Evolutionary conservation across 2,329 filamentous ascomycete genomes (phyloP).

Genomic region (Diaporthe amygdali): DNA sequence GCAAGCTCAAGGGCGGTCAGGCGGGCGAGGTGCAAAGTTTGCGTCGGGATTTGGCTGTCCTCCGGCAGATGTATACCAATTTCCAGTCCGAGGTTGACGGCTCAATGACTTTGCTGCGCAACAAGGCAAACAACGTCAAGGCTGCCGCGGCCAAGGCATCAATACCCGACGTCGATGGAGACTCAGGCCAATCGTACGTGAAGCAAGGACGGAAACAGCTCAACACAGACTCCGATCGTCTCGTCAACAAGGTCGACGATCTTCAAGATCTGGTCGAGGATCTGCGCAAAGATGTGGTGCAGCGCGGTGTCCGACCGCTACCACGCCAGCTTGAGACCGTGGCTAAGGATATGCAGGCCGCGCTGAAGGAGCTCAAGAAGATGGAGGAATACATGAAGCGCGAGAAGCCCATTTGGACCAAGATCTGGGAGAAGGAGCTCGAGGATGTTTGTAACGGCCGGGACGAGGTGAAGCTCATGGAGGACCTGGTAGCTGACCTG

Average conservation of each 20-base stretch:
- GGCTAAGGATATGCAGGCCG: slow-evolving; percentile 82
- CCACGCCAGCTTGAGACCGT: slow-evolving; percentile 89
- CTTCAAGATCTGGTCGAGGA: slow-evolving; percentile 98
- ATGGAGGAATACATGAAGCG: slow-evolving; percentile 90
- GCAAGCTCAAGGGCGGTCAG: slow-evolving; percentile 64
- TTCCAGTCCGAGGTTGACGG: slow-evolving; percentile 88
- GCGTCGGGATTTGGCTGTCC: slow-evolving; percentile 85
- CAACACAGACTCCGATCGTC: slow-evolving; percentile 83
- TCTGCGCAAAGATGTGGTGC: slow-evolving; percentile 94
- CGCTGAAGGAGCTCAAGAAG: slow-evolving; percentile 87
- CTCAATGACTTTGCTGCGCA: slow-evolving; percentile 83
- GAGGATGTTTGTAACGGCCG: slow-evolving; percentile 95
- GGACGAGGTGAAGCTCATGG: slow-evolving; percentile 93
- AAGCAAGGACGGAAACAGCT: slow-evolving; percentile 86
- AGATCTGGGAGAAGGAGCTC: slow-evolving; percentile 98
- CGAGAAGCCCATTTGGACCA: slow-evolving; percentile 97
- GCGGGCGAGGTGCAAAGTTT: slow-evolving; percentile 80
- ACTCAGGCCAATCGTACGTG: slow-evolving; percentile 85
- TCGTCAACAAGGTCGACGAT: slow-evolving; percentile 92
- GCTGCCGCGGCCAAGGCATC: slow-evolving; percentile 72
- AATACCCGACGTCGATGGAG: slow-evolving; percentile 74
- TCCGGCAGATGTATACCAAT: slow-evolving; percentile 90
- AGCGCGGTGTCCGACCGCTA: slow-evolving; percentile 87
- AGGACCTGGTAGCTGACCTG: slow-evolving; percentile 90
- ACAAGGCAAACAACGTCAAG: slow-evolving; percentile 84